Percentiles rank a stretch among this genome's conserved stretches.
Conservation (phyloP, 2,329 filamentous ascomycete species). For the Calonectria pseudoturangicola region DNA sequence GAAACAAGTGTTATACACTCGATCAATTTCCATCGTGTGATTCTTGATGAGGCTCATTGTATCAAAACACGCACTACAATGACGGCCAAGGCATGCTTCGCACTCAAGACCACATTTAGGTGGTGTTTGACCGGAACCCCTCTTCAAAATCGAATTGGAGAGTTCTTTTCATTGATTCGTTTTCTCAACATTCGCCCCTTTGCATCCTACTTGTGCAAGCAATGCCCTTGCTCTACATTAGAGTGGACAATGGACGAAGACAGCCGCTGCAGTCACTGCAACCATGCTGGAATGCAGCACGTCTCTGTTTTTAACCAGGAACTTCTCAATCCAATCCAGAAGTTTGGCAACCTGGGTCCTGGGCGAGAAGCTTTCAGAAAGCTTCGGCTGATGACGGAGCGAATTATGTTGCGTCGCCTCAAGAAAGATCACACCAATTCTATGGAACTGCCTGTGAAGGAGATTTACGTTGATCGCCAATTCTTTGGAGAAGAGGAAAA, state of each 20-base stretch:
- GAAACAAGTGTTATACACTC: conserved; percentile 88
- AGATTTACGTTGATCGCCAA: conserved; percentile 92
- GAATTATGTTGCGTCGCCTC: conserved; percentile 95
- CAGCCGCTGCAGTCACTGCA: conserved; percentile 81
- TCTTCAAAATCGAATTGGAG: conserved; percentile 96
- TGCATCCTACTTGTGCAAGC: conserved; percentile 94
- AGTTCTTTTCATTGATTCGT: conserved; percentile 95
- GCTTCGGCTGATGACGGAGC: conserved; percentile 90
- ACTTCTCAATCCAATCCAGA: conserved; percentile 87
- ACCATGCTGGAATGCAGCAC: conserved; percentile 65
- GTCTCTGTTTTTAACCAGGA: conserved; percentile 91
- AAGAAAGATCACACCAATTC: conserved; percentile 95
- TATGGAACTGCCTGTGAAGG: conserved; percentile 97
- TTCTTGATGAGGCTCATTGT: conserved; percentile 95
- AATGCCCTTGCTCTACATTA: conserved; percentile 85
- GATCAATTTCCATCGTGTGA: conserved; percentile 91
- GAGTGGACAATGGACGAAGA: conserved; percentile 88
- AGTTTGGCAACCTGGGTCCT: conserved; percentile 74
- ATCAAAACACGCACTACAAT: conserved; percentile 94
- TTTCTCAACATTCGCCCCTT: conserved; percentile 94
- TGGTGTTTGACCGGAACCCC: conserved; percentile 98
- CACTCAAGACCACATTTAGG: conserved; percentile 89
- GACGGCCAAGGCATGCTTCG: conserved; percentile 96
- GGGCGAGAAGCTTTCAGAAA: conserved; percentile 85
- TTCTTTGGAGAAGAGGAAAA: conserved; percentile 98